These are phyloP conservation scores for Alternaria triticina DNA, from an alignment of 2,329 filamentous ascomycete species.

Conservation along the genomic window DNA sequence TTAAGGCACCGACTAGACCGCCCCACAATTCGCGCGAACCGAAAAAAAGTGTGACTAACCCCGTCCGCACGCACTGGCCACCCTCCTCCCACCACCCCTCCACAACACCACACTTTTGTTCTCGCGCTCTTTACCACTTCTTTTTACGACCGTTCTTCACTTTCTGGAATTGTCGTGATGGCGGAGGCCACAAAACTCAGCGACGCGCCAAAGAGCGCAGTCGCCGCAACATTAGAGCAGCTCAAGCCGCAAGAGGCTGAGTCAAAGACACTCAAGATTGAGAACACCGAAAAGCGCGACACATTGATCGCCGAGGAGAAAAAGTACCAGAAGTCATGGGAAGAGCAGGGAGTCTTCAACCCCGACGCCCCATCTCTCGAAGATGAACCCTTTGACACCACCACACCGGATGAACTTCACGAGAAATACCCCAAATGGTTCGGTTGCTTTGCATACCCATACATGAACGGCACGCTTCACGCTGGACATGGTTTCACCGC, in stretches of 20 bases:
- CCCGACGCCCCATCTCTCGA: slow-evolving; percentile 79
- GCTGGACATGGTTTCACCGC: slow-evolving; percentile 92
- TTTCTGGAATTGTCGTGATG: slow-evolving; percentile 29
- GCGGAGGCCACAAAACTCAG: slow-evolving; percentile 38
- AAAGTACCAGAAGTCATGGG: slow-evolving; percentile 89
- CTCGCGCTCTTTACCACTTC: slow-evolving; percentile 16
- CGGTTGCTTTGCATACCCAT: slow-evolving; percentile 72
- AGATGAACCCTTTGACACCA: slow-evolving; percentile 77
- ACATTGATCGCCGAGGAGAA: slow-evolving; percentile 83
- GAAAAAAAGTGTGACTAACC: slow-evolving; percentile 25
- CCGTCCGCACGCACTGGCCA: background rate
- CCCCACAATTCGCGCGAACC: slow-evolving; percentile 12
- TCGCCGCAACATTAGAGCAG: slow-evolving; percentile 59
- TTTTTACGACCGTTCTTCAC: background rate
- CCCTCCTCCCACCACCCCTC: background rate
- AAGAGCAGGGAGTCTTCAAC: slow-evolving; percentile 79
- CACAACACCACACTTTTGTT: slow-evolving; percentile 10
- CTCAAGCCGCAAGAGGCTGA: slow-evolving; percentile 62
- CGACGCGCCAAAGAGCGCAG: slow-evolving; percentile 51
- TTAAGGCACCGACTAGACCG: background rate
- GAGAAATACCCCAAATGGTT: slow-evolving; percentile 90
- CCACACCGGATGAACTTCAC: slow-evolving; percentile 76
- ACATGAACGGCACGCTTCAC: slow-evolving; percentile 66
- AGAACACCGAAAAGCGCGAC: slow-evolving; percentile 86
- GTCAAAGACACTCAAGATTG: slow-evolving; percentile 69